A percentile compares a stretch with the other conserved stretches of the same genome.
Conservation (phyloP, 495 filamentous ascomycete species). For the Daldinia loculata region DNA sequence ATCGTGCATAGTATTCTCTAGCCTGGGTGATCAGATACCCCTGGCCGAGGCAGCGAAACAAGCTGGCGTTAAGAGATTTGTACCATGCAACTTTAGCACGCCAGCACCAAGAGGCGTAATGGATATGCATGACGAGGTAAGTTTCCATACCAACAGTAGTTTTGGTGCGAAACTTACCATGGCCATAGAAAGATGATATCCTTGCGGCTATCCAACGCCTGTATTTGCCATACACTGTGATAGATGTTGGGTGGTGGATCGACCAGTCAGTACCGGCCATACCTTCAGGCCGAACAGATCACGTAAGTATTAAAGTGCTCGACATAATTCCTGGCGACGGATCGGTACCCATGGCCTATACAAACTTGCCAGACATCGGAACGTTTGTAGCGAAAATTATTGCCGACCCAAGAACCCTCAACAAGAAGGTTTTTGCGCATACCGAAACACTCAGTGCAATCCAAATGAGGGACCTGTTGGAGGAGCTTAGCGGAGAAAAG, state of each 20-base stretch:
- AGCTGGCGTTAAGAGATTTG: constrained; percentile 65
- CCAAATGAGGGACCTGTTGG: constrained; percentile 59
- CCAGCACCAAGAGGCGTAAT: constrained; percentile 58
- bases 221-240: constrained; percentile 66
- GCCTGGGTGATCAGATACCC: constrained; percentile 57
- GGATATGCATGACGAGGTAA: constrained; percentile 59
- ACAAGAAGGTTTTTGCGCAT: constrained; percentile 65
- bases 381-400: constrained; percentile 65
- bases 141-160: neutral
- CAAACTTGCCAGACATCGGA: constrained; percentile 65
- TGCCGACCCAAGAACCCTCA: constrained; percentile 63
- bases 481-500: constrained; percentile 64
- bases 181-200: constrained; percentile 61
- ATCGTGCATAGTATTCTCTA: constrained; percentile 54
- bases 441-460: constrained; percentile 60
- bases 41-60: constrained; percentile 64
- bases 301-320: constrained; percentile 54
- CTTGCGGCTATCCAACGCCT: constrained; percentile 64
- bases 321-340: constrained; percentile 63
- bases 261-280: constrained; percentile 61
- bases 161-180: neutral
- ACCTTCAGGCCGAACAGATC: constrained; percentile 62
- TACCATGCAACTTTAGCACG: constrained; percentile 65
- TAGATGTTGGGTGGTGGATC: constrained; percentile 71
- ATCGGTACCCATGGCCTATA: constrained; percentile 57